Base-by-base conservation (phyloP, 73 alveolate genomes). In the Stentor coeruleus region DNA sequence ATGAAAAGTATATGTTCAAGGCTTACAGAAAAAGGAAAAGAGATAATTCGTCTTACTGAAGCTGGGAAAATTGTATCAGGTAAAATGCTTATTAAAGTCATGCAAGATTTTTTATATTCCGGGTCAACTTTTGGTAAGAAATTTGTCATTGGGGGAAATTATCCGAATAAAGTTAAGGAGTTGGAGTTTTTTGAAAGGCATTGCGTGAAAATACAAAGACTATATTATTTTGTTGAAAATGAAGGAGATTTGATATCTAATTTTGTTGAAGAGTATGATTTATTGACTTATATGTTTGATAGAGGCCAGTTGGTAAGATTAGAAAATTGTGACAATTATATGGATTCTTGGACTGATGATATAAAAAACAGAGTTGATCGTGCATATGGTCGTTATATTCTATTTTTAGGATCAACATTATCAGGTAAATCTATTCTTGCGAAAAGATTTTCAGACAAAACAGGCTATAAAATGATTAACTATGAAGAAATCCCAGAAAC, bases 61-160 rank as follows among this genome's bases (percentile, higher is more conserved):
- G 77, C 83, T 3, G 95, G 93, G 6, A 90, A 90, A 59, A 87
- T 90, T 57, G 88, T 90, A 75, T 93, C 95, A 2, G 90, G 90
- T 15, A 89, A 86, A 28, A 59, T 80, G 85, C 82, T 83, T 0
- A 91, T 87, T 38, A 82, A 82, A 39, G 76, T 90, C 87, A 87
- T 90, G 36, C 76, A 89, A 55, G 81, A 82, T 60, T 74, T 86
- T 77, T 82, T 90, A 72, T 90, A 90, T 83, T 35, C 82, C 30
- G 93, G 93, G 31, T 74, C 84, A 39, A 55, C 38, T 55, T 40
- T 74, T 58, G 83, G 79, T 58, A 58, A 74, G 74, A 86, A 87
- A 58, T 90, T 90, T 83, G 59, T 86, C 33, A 79, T 90, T 0
- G 66, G 85, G 28, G 82, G 84, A 1, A 33, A 36, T 26, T 90